phyloP scores from a whole-genome alignment of 768 basidiomycete genomes.

The Boletus rex-veris region DNA sequence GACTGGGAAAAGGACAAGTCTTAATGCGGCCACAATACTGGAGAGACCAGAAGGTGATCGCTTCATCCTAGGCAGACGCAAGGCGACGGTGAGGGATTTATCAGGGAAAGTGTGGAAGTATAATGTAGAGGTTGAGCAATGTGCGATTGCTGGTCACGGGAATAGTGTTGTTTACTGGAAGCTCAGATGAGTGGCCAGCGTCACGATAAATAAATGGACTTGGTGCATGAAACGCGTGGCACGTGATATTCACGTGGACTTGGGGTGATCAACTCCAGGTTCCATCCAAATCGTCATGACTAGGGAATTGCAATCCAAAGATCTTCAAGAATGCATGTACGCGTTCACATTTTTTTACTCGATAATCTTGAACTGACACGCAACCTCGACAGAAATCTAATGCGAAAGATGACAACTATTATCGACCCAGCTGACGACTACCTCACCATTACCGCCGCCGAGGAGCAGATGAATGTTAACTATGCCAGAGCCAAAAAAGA shows the following conservation, averaged over 20 bases:
- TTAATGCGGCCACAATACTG: conserved; percentile 51
- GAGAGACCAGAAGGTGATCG: conserved; percentile 50
- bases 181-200: conserved; percentile 26
- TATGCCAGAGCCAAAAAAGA: conserved; percentile 61
- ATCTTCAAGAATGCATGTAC: conserved; percentile 36
- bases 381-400: conserved; percentile 48
- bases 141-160: conserved; percentile 57
- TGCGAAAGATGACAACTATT: conserved; percentile 65
- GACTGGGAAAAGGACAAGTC: conserved; percentile 63
- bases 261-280: background rate
- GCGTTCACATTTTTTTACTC: background rate
- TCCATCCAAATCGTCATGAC: conserved; percentile 14
- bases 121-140: conserved; percentile 62
- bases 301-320: conserved; percentile 31
- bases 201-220: too few relatives aligned
- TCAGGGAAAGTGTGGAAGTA: conserved; percentile 58
- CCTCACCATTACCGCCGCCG: conserved; percentile 67
- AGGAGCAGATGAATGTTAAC: conserved; percentile 61
- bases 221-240: background rate
- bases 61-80: conserved; percentile 53
- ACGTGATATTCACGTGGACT: conserved; percentile 19
- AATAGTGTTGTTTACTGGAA: conserved; percentile 73
- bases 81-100: conserved; percentile 55
- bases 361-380: background rate
- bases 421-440: conserved; percentile 81